Base-by-base conservation (phyloP, 495 filamentous ascomycete species). In the Aspergillus nanangensis region DNA sequence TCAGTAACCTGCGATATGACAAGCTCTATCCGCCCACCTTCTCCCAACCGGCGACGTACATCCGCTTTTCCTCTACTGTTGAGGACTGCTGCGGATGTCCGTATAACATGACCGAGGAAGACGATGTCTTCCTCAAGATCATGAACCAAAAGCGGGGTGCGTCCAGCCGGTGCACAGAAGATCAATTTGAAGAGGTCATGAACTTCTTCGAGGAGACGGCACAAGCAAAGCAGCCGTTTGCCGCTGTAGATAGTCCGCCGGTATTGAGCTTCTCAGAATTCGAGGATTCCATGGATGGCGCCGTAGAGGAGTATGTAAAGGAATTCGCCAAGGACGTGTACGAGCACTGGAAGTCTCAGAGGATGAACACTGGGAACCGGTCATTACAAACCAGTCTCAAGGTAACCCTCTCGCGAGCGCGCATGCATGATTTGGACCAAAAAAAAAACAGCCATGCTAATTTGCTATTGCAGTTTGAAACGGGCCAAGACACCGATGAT, bases 41-140 rank as follows among this genome's bases (percentile, higher is more conserved):
- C 69, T 77, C 79, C 58, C 83, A 93, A 58, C 89, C 94, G 23
- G 81, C 85, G 50, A 90, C 90, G 41, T 97, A 96, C 68, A 96
- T 97, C 58, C 88, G 93, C 61, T 98, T 95, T 72, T 96, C 92
- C 46, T 90, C 92, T 47, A 98, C 93, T 3, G 94, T 98, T 38
- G 93, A 98, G 70, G 93, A 98, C 62, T 92, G 84, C 55, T 81
- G 83, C 54, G 84, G 87, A 50, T 85, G 81, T 60, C 79, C 83
- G 49, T 97, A 98, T 80, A 87, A 92, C 66, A 90, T 96, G 88
- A 88, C 81, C 13, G 82, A 84, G 50, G 88, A 94, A 39, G 93
- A 98, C 69, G 86, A 87, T 57, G 79, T 71, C 19, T 96, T 87
- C 62, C 81, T 98, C 45, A 87, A 82, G 60, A 77, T 78, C 42